phyloP scores from a whole-genome alignment of 1,139 yeast genomes.

The Taphrina communis region DNA sequence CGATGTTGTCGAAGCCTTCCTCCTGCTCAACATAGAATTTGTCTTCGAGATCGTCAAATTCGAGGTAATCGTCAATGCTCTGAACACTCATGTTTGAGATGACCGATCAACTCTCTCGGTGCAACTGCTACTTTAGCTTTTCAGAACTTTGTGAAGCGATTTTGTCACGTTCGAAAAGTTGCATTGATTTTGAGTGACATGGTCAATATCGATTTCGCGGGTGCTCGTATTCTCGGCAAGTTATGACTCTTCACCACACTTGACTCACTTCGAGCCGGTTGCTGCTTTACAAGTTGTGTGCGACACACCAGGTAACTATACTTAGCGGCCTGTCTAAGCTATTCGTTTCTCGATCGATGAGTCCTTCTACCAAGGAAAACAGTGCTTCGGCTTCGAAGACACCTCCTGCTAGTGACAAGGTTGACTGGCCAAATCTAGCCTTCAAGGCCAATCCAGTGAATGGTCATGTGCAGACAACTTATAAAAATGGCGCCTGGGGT shows the following conservation, averaged over 20 bases:
- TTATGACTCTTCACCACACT: neutral
- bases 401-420: slow-evolving; percentile 11
- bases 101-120: neutral
- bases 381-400: neutral
- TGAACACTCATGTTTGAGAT: slow-evolving; percentile 52
- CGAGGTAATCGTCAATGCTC: slow-evolving; percentile 65
- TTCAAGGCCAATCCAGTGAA: slow-evolving; percentile 33
- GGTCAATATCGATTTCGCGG: slow-evolving; percentile 16
- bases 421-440: slow-evolving; percentile 36
- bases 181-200: neutral
- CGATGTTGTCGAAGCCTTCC: slow-evolving; percentile 73
- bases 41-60: slow-evolving; percentile 85
- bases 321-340: no score
- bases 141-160: neutral
- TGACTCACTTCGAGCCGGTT: neutral
- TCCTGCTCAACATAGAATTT: slow-evolving; percentile 68
- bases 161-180: neutral
- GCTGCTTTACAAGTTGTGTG: no score
- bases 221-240: slow-evolving; percentile 3
- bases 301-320: no score
- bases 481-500: slow-evolving; percentile 39
- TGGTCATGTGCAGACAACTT: slow-evolving; percentile 35
- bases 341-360: neutral
- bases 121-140: neutral
- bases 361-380: neutral